Conservation (phyloP, 495 filamentous ascomycete species). For the Geoglossum glabrum region DNA sequence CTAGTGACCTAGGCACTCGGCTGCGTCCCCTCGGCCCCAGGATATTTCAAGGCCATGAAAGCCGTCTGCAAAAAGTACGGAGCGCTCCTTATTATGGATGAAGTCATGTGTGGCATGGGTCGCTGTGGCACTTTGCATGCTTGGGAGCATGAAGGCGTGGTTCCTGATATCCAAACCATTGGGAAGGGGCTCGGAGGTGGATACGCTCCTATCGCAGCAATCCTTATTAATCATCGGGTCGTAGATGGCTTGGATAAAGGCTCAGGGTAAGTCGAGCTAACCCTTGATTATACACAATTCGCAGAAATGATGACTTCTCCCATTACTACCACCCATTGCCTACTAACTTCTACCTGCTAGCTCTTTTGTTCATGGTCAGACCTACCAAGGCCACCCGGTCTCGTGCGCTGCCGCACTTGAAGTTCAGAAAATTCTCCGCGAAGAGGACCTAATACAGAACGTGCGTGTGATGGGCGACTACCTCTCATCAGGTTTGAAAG, state of each 20-base stretch:
- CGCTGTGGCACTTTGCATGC: conserved; percentile 45
- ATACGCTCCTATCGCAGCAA: conserved; percentile 15
- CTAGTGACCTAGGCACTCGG: conserved; percentile 33
- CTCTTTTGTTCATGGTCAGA: conserved; percentile 20
- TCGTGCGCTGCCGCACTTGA: conserved; percentile 34
- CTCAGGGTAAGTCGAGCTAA: neutral
- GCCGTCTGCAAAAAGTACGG: conserved; percentile 42
- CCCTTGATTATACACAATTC: neutral
- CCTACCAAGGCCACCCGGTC: conserved; percentile 38
- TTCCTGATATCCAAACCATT: conserved; percentile 49
- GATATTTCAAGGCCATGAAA: conserved; percentile 44
- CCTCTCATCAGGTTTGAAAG: conserved; percentile 20
- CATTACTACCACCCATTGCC: neutral
- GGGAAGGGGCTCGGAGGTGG: conserved; percentile 49
- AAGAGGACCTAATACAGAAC: conserved; percentile 29
- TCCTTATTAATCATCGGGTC: conserved; percentile 3
- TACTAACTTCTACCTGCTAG: neutral
- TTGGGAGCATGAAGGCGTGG: conserved; percentile 42
- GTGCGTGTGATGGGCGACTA: conserved; percentile 25
- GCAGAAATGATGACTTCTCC: neutral
- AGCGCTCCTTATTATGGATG: conserved; percentile 50
- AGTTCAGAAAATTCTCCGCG: conserved; percentile 29
- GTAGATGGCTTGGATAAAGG: conserved; percentile 4
- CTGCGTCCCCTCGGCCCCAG: conserved; percentile 39
- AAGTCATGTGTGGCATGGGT: conserved; percentile 62